phyloP scores from a whole-genome alignment of 305 asterid genomes.

The Solanum hybrid region DNA sequence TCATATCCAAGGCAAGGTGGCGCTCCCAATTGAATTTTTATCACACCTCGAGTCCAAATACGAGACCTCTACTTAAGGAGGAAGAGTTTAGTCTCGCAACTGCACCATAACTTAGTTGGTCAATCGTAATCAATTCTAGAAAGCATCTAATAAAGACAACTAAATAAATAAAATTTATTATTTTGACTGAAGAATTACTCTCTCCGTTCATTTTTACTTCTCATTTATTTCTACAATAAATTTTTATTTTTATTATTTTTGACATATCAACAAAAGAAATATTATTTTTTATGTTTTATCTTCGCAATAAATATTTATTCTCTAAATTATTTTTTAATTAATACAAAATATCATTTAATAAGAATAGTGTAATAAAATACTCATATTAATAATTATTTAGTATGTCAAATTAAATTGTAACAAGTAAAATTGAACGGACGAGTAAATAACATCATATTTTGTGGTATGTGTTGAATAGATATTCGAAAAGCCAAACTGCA shows the following conservation, averaged over 20 bases:
- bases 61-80: fast-evolving
- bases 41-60: fast-evolving
- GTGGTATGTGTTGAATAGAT: background rate
- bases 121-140: background rate
- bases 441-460: background rate
- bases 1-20: fast-evolving
- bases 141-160: background rate
- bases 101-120: background rate
- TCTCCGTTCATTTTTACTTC: background rate
- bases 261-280: background rate
- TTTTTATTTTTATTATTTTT: too few relatives aligned
- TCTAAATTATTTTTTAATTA: too few relatives aligned
- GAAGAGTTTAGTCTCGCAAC: background rate
- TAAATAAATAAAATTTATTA: too few relatives aligned
- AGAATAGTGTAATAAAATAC: too few relatives aligned
- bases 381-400: too few relatives aligned
- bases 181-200: too few relatives aligned
- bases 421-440: too few relatives aligned
- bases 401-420: too few relatives aligned
- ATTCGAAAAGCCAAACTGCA: background rate
- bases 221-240: too few relatives aligned
- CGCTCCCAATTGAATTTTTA: background rate
- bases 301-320: too few relatives aligned
- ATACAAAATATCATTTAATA: too few relatives aligned
- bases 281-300: background rate